Evolutionary conservation across 306 rosid species (phyloP).

Genomic region (Oemleria cerasiformis): DNA sequence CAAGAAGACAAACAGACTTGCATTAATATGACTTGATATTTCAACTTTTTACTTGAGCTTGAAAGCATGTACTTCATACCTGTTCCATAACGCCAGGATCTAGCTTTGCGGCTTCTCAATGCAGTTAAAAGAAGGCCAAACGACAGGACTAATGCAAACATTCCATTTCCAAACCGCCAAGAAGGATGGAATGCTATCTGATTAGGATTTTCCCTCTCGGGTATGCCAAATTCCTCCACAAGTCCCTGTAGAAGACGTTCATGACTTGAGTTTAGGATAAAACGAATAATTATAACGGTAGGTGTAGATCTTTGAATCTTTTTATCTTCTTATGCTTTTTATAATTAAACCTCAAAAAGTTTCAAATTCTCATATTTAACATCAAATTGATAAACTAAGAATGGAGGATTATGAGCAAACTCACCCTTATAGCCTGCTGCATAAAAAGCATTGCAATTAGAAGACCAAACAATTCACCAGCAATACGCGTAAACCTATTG

Average conservation of each 20-base stretch:
- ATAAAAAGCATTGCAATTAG: slow-evolving; percentile 91
- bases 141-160: slow-evolving; percentile 90
- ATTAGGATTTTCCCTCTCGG: slow-evolving; percentile 49
- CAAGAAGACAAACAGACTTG: slow-evolving; percentile 7
- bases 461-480: slow-evolving; percentile 94
- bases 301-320: neutral
- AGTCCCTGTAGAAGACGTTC: slow-evolving; percentile 59
- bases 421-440: slow-evolving; percentile 96
- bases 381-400: neutral
- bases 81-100: slow-evolving; percentile 96
- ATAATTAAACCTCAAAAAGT: neutral
- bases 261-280: slow-evolving; percentile 15
- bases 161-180: slow-evolving; percentile 96
- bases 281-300: slow-evolving; percentile 9
- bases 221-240: slow-evolving; percentile 80
- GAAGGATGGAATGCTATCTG: slow-evolving; percentile 58
- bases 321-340: neutral
- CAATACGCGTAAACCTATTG: slow-evolving; percentile 89
- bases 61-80: slow-evolving; percentile 42
- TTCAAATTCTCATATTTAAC: neutral
- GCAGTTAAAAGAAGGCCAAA: slow-evolving; percentile 89
- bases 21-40: slow-evolving; percentile 1
- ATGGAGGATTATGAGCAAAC: slow-evolving; percentile 19
- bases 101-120: slow-evolving; percentile 83
- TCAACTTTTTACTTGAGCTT: neutral